Base-by-base conservation (phyloP, 352 stramenopile species). In the Pythium brassicae region DNA sequence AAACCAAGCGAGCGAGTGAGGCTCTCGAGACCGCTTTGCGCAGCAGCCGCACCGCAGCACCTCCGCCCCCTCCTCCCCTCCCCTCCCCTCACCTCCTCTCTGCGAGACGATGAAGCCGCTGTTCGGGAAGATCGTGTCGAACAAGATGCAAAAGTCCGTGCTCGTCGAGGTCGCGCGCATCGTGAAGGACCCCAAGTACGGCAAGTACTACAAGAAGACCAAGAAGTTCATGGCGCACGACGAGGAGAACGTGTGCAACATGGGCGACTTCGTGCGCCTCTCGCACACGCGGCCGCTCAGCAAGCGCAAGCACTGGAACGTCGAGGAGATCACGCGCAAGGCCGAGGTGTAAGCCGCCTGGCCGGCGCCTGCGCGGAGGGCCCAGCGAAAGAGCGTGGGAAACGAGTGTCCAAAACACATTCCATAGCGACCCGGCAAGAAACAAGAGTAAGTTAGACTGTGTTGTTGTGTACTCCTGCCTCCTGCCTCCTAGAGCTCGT, bases 221-320 rank as follows among this genome's bases (percentile, higher is more conserved):
- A 96, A 96, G 68, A 98, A 98, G 68, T 98, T 98, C 67, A 98
- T 98, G 94, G 94, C 94, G n/a, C 94, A 98, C 73, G 94, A 98
- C 75, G 94, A 98, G 62, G 72, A 95, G 45, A 81, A 98, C 72
- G 82, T 86, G 34, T 97, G 92, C 71, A 96, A 96, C 75, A 87
- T 95, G 15, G 93, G 85, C 63, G 86, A 95, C 77, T 78, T 88
- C 35, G 86, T 95, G 64, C 76, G 77, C 54, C 74, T 95, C 53
- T 87, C 76, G 49, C 45, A 56, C 27, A 93, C 83, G 55, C 83
- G 86, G 14, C 86, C 86, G 46, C 72, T 95, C 55, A 91, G 78
- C 68, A 95, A 95, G 81, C 72, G 73, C 62, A 95, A 95, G 66
- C 86, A 69, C 67, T 95, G 83, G 83, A 94, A 92, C 67, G 86